Evolutionary conservation across 2,329 filamentous ascomycete genomes (phyloP).

Genomic region (Fusarium euwallaceae): DNA sequence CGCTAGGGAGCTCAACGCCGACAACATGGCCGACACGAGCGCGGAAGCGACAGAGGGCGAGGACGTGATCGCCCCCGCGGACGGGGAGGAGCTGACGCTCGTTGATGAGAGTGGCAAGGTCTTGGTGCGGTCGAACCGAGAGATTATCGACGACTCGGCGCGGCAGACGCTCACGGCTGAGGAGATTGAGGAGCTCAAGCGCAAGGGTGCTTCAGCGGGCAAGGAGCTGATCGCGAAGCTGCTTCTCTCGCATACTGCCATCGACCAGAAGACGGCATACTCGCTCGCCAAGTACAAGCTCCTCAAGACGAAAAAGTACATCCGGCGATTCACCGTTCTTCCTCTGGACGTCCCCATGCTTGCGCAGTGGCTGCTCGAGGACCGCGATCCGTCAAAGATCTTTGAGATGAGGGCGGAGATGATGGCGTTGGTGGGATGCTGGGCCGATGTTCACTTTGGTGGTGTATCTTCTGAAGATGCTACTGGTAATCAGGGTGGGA

Average conservation of each 20-base stretch:
- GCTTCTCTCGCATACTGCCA: constrained; percentile 86
- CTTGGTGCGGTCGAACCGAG: constrained; percentile 68
- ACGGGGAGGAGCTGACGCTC: constrained; percentile 59
- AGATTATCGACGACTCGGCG: constrained; percentile 71
- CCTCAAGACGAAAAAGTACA: constrained; percentile 93
- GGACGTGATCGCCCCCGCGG: constrained; percentile 53
- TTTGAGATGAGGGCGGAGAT: constrained; percentile 90
- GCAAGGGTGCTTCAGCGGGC: constrained; percentile 81
- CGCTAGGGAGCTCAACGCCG: constrained; percentile 84
- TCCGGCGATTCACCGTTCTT: constrained; percentile 86
- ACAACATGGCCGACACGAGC: constrained; percentile 70
- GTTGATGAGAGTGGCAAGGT: constrained; percentile 59
- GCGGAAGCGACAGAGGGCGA: constrained; percentile 60
- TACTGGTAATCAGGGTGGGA: constrained; percentile 52
- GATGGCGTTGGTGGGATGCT: constrained; percentile 84
- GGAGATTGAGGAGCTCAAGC: constrained; percentile 82
- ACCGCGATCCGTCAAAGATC: constrained; percentile 84
- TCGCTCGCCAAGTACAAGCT: constrained; percentile 96
- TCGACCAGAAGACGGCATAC: constrained; percentile 95
- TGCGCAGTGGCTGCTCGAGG: constrained; percentile 81
- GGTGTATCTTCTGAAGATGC: constrained; percentile 46
- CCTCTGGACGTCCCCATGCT: constrained; percentile 85
- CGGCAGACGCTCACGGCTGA: constrained; percentile 83
- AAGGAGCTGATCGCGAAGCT: constrained; percentile 94
- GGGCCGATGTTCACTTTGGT: constrained; percentile 86